These are phyloP conservation scores for Basidioascus undulatus DNA, from an alignment of 768 basidiomycete genomes.

Conservation along the genomic window DNA sequence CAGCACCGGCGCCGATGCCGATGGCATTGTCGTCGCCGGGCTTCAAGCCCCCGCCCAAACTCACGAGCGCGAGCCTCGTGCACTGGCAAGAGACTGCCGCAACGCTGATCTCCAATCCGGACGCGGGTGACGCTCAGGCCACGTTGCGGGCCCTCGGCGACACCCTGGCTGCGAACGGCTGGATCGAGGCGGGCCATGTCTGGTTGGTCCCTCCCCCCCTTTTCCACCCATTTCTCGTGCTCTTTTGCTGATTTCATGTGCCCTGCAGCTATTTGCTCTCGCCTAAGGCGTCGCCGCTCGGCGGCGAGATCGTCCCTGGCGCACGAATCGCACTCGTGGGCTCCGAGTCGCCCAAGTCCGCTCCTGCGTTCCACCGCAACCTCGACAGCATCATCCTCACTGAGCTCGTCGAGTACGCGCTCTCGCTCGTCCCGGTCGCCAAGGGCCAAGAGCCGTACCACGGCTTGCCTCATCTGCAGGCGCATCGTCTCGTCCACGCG, in stretches of 20 bases:
- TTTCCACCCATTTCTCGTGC: neutral
- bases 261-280: slow-evolving; percentile 54
- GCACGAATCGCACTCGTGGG: slow-evolving; percentile 51
- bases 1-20: slow-evolving; percentile 1
- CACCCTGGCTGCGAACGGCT: slow-evolving; percentile 41
- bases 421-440: slow-evolving; percentile 39
- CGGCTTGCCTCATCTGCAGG: slow-evolving; percentile 65
- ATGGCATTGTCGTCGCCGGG: slow-evolving; percentile 25
- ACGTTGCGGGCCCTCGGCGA: slow-evolving; percentile 69
- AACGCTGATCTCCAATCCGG: slow-evolving; percentile 50
- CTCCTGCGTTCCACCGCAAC: slow-evolving; percentile 31
- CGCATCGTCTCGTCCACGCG: slow-evolving; percentile 64
- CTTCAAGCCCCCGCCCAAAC: slow-evolving; percentile 21
- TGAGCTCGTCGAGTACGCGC: slow-evolving; percentile 75
- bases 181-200: slow-evolving; percentile 65
- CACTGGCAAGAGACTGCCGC: slow-evolving; percentile 72
- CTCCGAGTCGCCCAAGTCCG: slow-evolving; percentile 30
- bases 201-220: slow-evolving; percentile 39
- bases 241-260: slow-evolving; percentile 1
- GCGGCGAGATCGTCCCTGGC: slow-evolving; percentile 40
- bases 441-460: slow-evolving; percentile 72
- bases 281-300: slow-evolving; percentile 48
- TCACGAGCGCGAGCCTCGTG: slow-evolving; percentile 27
- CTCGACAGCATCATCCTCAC: slow-evolving; percentile 57
- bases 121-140: slow-evolving; percentile 37